Evolutionary conservation across 2,329 filamentous ascomycete species (phyloP), one percentile per base, ranked within the genome.

Genomic region (Colletotrichum spaethianum): DNA sequence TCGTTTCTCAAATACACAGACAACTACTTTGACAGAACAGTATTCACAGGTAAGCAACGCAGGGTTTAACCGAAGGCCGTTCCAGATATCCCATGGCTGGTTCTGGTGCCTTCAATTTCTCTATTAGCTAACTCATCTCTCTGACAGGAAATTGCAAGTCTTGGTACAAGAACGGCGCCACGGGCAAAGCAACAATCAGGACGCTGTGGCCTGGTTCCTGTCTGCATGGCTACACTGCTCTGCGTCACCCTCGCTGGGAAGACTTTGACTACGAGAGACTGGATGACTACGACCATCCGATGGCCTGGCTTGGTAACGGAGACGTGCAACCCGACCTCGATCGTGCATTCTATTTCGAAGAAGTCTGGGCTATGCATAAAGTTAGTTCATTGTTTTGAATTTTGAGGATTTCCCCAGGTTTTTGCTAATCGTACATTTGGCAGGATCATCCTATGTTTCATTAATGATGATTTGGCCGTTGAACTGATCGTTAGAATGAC

Each of bases 391-490:
- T 20, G 26, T 18, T 2, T 20, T 38, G 31, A 56, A 7, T 8
- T 38, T 5, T 16, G 1, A 40, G 8, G 20, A 20, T 14, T 7
- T 28, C 5, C 1, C 44, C 20, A 5, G 9, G 31, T 40, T 6
- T 38, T 12, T 42, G 46, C 48, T 63, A 12, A 42, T 26, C 20
- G 31, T 44, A 4, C 5, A 9, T n/a, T 4, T 55, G 48, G 26
- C 36, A 53, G 61, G 61, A 55, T 33, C 61, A 55, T 55, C 61
- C 61, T 12, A 63, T 63, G 48, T 63, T 55, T 31, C 26, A 63
- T 44, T 20, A 31, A 16, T 31, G 36, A 16, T 20, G 16, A 44
- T 33, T 33, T 1, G 7, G 38, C n/a, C 36, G n/a, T 40, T 16
- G 11, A 55, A 16, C 40, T 3, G 18, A 7, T 14, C 18, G 8